These are phyloP conservation scores for Angomonas deanei DNA, from an alignment of 208 protist species.

Conservation along the genomic window DNA sequence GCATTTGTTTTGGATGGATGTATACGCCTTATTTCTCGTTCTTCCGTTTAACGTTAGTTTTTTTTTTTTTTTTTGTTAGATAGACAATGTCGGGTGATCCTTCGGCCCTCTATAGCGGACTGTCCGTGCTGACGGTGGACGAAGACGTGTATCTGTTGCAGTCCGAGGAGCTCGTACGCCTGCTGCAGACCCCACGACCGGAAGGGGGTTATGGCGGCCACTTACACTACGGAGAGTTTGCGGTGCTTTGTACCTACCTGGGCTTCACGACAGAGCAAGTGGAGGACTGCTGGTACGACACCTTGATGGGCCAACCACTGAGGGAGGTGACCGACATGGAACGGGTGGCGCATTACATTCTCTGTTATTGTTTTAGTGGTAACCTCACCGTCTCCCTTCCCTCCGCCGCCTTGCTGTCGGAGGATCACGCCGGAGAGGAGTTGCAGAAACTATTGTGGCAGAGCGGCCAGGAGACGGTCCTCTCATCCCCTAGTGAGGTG, in stretches of 20 bases:
- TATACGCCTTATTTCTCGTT: no score
- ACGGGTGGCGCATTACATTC: conserved; percentile 40
- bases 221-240: conserved; percentile 49
- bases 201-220: conserved; percentile 49
- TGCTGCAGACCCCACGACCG: conserved; percentile 28
- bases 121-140: conserved; percentile 10
- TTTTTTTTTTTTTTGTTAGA: conserved; percentile 1
- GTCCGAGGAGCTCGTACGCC: conserved; percentile 15
- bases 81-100: no score
- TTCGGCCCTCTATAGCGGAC: no score
- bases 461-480: not conserved
- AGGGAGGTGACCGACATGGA: conserved; percentile 32
- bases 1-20: no score
- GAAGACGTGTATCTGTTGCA: not conserved
- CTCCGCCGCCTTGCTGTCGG: not conserved
- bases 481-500: not conserved
- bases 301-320: conserved; percentile 39
- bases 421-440: not conserved
- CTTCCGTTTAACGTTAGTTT: no score
- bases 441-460: not conserved
- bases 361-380: conserved; percentile 30
- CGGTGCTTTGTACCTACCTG: conserved; percentile 22
- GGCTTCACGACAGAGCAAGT: conserved; percentile 53
- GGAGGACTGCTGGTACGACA: conserved; percentile 83
- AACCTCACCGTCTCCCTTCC: conserved; percentile 9